Evolutionary conservation across 2,329 filamentous ascomycete genomes (phyloP).

Genomic region (Cadophora luteo-olivacea): DNA sequence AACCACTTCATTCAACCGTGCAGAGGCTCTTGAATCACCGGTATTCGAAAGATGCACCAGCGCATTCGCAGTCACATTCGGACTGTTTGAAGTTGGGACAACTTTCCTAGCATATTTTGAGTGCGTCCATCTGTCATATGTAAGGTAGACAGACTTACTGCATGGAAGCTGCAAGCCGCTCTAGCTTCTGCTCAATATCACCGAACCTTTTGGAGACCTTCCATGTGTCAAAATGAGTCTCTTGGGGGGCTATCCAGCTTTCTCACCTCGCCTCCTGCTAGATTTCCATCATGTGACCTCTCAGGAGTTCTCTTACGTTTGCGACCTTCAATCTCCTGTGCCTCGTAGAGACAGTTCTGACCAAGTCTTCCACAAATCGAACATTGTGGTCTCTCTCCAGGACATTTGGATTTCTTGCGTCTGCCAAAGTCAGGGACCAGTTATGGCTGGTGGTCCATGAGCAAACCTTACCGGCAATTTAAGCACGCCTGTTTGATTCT

Average conservation of each 20-base stretch:
- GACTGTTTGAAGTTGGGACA: conserved; percentile 7
- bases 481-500: conserved; percentile 31
- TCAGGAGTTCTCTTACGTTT: conserved; percentile 26
- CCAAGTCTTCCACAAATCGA: conserved; percentile 28
- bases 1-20: neutral
- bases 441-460: neutral
- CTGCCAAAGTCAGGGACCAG: conserved; percentile 18
- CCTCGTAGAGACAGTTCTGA: conserved; percentile 28
- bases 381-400: conserved; percentile 31
- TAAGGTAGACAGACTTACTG: conserved; percentile 17
- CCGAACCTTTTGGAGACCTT: conserved; percentile 32
- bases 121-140: neutral
- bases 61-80: neutral
- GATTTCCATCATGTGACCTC: neutral
- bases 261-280: conserved; percentile 23
- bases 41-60: neutral
- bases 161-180: conserved; percentile 31
- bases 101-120: conserved; percentile 10
- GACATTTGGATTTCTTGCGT: conserved; percentile 35
- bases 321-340: conserved; percentile 11
- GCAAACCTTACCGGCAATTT: conserved; percentile 30
- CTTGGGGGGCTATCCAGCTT: neutral
- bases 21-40: neutral
- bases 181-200: conserved; percentile 32
- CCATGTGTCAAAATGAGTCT: neutral